phyloP scores from a whole-genome alignment of 495 filamentous ascomycete species.

The Hyaloscypha variabilis region DNA sequence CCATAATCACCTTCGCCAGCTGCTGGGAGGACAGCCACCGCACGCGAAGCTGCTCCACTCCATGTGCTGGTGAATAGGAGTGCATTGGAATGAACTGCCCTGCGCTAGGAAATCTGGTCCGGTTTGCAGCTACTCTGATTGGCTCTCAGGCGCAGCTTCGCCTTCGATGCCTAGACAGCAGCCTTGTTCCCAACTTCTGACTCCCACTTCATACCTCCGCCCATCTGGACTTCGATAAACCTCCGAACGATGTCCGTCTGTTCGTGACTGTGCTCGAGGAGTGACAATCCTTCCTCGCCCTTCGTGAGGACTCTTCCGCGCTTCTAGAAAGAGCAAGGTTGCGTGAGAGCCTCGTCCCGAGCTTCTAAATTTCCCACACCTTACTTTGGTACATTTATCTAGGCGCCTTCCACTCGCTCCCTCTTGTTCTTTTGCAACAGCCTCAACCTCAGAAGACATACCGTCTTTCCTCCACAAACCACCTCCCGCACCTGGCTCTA shows the following conservation, averaged over 20 bases:
- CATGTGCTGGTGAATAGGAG: not conserved
- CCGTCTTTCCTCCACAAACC: not conserved
- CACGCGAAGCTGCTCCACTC: not conserved
- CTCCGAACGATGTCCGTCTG: not conserved
- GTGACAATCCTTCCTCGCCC: not conserved
- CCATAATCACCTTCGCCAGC: not conserved
- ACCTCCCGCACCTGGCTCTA: not conserved
- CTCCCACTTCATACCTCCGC: not conserved
- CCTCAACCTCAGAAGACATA: not conserved
- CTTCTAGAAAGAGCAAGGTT: not conserved
- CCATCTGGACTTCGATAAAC: not conserved
- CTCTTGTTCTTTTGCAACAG: no score
- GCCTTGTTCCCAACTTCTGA: not conserved
- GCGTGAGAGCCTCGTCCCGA: not conserved
- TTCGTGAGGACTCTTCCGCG: not conserved
- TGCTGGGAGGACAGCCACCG: not conserved
- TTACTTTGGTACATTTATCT: no score
- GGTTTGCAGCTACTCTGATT: not conserved
- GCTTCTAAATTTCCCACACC: not conserved
- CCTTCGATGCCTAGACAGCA: conserved; percentile 1
- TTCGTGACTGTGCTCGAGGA: not conserved
- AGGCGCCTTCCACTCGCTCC: no score
- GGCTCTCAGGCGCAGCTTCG: not conserved
- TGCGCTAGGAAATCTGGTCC: not conserved
- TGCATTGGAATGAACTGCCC: not conserved